Evolutionary conservation across 108 stramenopile genomes (phyloP), one percentile per base, ranked within the genome.

Genomic region (Epithemia pelagica): DNA sequence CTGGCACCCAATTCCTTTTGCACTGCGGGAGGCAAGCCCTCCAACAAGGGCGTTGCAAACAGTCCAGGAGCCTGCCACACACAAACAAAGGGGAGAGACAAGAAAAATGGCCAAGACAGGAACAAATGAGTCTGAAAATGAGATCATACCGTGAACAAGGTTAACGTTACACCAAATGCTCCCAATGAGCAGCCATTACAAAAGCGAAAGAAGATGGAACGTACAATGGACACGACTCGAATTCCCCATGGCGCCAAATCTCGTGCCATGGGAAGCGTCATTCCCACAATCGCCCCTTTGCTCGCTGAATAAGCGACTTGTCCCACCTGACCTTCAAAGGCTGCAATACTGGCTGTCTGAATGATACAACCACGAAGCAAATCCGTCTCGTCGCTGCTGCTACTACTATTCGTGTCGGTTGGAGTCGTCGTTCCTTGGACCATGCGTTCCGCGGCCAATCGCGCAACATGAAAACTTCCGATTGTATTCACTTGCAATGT

Each of bases 391-490:
- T 15, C 37, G 15, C 37, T 15, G 15, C 15, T 5, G 10, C 15
- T 46, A 21, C 28, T 23, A 62, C 30, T 22, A 15, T 10, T 68
- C 67, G 3, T 57, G 30, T 37, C 60, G 15, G 23, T 59, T n/a
- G n/a, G n/a, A n/a, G n/a, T n/a, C 5, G 81, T 65, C 7, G 75
- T 67, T 37, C 81, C 64, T 21, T 33, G 66, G 23, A 75, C 75
- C 95, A 95, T 95, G 52, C 88, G 69, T 69, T 85, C 88, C 1
- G 96, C 94, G 19, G 96, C 87, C 30, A 97, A 71, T 23, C 96
- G 79, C n/a, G 79, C 70, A 23, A 97, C 80, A 73, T 99, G 97
- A 84, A 99, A 99, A 19, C 95, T 94, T n/a, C 98, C 96, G 33
- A 86, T 68, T 0, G 88, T 77, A 62, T 99, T 99, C 1, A 97